These are phyloP conservation scores for Phallus indusiatus DNA, from an alignment of 768 basidiomycete genomes.

Conservation along the genomic window DNA sequence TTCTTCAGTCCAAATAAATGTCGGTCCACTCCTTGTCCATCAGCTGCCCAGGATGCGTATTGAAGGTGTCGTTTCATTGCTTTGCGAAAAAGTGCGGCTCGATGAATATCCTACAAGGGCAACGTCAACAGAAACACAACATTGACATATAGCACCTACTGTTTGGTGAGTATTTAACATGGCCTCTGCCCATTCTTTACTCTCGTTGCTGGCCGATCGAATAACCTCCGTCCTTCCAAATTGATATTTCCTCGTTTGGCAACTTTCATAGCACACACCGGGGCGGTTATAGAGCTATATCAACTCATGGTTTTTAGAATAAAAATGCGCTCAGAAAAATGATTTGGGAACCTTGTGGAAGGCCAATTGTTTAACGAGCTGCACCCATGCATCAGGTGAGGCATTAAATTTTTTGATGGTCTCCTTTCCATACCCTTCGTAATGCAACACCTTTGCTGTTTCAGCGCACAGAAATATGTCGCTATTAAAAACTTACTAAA, in stretches of 20 bases:
- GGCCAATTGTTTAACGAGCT: constrained; percentile 93
- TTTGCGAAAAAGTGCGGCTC: constrained; percentile 58
- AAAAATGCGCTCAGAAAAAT: constrained; percentile 20
- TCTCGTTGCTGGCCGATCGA: constrained; percentile 72
- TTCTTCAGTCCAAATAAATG: constrained; percentile 93
- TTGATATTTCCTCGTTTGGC: constrained; percentile 89
- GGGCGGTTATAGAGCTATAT: constrained; percentile 40
- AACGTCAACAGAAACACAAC: background rate
- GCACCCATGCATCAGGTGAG: constrained; percentile 92
- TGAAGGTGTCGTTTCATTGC: constrained; percentile 79
- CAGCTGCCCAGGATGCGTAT: constrained; percentile 86
- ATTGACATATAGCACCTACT: background rate
- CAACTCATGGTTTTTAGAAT: background rate
- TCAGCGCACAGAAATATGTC: constrained; percentile 10
- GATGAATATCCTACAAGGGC: constrained; percentile 36
- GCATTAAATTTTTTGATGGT: constrained; percentile 72
- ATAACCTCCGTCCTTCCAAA: constrained; percentile 94
- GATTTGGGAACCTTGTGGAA: constrained; percentile 64
- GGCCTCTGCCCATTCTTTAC: constrained; percentile 78
- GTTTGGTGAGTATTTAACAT: constrained; percentile 48
- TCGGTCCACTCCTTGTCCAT: constrained; percentile 90
- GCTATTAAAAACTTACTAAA: constrained; percentile 37
- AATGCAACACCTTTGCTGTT: constrained; percentile 55
- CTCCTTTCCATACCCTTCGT: constrained; percentile 83
- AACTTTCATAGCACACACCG: constrained; percentile 84